These are phyloP conservation scores for Bruguiera hainesii DNA, from an alignment of 441 rosid species.

Conservation along the genomic window DNA sequence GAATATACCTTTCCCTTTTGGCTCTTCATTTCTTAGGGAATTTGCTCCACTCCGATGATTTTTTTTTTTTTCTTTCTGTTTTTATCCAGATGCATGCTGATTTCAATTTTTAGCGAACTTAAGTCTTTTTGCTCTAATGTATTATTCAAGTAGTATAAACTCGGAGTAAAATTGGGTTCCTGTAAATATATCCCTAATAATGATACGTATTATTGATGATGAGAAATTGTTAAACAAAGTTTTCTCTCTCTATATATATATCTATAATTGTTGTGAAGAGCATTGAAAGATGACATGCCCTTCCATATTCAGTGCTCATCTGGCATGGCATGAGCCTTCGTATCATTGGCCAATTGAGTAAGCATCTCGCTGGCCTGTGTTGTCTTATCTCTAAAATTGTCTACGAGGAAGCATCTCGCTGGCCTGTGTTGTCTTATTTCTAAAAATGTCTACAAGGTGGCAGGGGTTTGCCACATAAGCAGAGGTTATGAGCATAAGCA, in stretches of 20 bases:
- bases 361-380: constrained; percentile 60
- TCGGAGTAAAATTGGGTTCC: neutral
- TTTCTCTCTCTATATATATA: neutral
- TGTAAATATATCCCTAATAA: constrained; percentile 17
- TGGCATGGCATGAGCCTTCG: no score
- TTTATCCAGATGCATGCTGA: constrained; percentile 6
- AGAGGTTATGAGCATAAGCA: constrained; percentile 87
- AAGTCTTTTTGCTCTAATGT: neutral
- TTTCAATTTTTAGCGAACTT: neutral
- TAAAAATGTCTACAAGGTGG: constrained; percentile 57
- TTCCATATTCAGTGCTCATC: neutral
- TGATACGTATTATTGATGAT: constrained; percentile 27
- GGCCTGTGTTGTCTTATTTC: constrained; percentile 37
- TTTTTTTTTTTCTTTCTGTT: neutral
- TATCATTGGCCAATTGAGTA: constrained; percentile 34
- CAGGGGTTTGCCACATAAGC: constrained; percentile 91
- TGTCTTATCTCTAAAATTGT: constrained; percentile 25
- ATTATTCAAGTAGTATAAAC: neutral
- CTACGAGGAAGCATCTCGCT: constrained; percentile 46
- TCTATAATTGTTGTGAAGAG: neutral
- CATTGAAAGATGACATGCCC: neutral
- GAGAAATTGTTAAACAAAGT: constrained; percentile 22
- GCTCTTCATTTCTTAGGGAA: constrained; percentile 18
- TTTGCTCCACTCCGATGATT: constrained; percentile 7
- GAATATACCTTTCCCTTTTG: constrained; percentile 8